Evolutionary conservation across 1,284 basidiomycete species (phyloP), one percentile per base, ranked within the genome.

Genomic region (Rhodotorula sp.): DNA sequence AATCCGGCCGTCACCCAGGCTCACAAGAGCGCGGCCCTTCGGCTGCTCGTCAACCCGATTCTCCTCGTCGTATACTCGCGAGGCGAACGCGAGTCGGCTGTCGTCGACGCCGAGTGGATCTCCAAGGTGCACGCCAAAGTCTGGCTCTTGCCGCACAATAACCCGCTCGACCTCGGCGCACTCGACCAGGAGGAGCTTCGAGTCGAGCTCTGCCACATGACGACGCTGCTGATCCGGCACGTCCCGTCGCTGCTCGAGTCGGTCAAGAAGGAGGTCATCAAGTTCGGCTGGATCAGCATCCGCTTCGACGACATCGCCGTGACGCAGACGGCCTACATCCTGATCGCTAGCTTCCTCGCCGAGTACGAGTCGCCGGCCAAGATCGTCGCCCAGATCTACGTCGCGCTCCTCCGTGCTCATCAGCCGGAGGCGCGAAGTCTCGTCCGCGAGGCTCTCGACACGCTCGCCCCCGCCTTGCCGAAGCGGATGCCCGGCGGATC

Each of bases 311-410:
- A 97, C 80, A 87, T 90, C 5, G 89, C 95, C 10, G 93, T 98
- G 78, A 97, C 95, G 82, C 93, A 98, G 80, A 92, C 92, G 34
- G 92, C 94, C 0, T 96, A 96, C 80, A 87, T 97, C 46, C 87
- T 98, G 26, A 91, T 93, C 48, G 93, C 96, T n/a, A 88, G 91
- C 62, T 98, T 99, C 85, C 93, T 97, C 80, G 90, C 90, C 51
- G 89, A 88, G 3, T 97, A 92, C 81, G 92, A 93, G 60, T 92
- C 90, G 7, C 96, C 97, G 0, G 86, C 89, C 75, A 98, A 98
- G 82, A 97, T 99, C 81, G 89, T 97, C 61, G 85, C 95, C 58
- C 88, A 92, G n/a, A 92, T 96, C 43, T 98, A 95, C 92, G 89
- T 89, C 23, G 94, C 92, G 16, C 84, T 99, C n/a, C 85, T 99